Percentiles rank a stretch among this genome's conserved stretches.
These are phyloP conservation scores for Lithohypha guttulata DNA, from an alignment of 2,329 filamentous ascomycete genomes.

Conservation along the genomic window DNA sequence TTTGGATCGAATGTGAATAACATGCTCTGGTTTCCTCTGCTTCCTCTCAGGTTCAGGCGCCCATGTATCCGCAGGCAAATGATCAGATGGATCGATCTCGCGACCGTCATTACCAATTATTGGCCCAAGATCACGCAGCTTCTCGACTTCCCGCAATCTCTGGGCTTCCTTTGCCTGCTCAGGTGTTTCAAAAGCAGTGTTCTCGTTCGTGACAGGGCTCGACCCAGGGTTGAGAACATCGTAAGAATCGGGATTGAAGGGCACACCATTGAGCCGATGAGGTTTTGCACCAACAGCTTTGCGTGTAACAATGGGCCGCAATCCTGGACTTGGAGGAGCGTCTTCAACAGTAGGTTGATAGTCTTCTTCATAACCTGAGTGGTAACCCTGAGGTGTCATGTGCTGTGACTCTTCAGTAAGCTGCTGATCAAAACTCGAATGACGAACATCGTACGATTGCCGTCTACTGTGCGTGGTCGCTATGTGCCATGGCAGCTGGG, in stretches of 20 bases:
- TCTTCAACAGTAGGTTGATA: constrained; percentile 15
- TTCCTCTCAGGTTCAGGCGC: constrained; percentile 56
- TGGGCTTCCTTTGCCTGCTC: constrained; percentile 31
- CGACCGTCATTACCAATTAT: constrained; percentile 55
- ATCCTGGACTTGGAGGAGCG: constrained; percentile 23
- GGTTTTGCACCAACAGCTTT: constrained; percentile 53
- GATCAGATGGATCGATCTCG: constrained; percentile 56
- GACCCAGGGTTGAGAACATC: constrained; percentile 46
- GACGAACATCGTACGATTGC: constrained; percentile 2
- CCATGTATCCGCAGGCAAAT: constrained; percentile 55
- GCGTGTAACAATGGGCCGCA: constrained; percentile 36
- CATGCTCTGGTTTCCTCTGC: constrained; percentile 37
- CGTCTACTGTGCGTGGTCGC: background rate
- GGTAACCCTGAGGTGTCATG: constrained; percentile 14
- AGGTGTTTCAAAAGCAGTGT: constrained; percentile 30
- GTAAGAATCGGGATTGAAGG: constrained; percentile 53
- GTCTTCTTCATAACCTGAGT: constrained; percentile 21
- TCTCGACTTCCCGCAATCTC: constrained; percentile 29
- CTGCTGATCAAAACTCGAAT: background rate
- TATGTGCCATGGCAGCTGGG: background rate
- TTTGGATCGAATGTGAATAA: constrained; percentile 35
- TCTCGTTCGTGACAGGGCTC: constrained; percentile 25
- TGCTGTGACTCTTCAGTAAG: background rate
- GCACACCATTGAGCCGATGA: constrained; percentile 33
- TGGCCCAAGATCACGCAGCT: constrained; percentile 39